phyloP scores from a whole-genome alignment of 2,329 filamentous ascomycete species.

The Lasiodiplodia citricola region DNA sequence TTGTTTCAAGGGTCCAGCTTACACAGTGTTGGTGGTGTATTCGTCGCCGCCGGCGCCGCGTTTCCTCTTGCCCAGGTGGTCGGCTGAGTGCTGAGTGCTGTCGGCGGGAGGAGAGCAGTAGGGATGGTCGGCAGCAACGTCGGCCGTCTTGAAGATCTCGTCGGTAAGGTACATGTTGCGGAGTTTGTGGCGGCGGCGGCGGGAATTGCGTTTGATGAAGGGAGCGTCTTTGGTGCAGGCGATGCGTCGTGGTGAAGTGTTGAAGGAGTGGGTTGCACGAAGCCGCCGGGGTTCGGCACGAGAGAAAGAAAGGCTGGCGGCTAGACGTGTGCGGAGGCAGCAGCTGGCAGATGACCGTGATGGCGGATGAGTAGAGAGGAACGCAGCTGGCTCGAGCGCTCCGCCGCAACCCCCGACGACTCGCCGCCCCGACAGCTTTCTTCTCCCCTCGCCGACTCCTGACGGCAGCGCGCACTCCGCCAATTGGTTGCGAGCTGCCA shows the following conservation, averaged over 20 bases:
- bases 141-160: conserved; percentile 22
- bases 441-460: background rate
- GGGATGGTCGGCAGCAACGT: conserved; percentile 1
- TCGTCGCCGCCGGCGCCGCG: conserved; percentile 12
- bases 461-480: background rate
- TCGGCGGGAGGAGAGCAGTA: background rate
- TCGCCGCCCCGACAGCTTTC: background rate
- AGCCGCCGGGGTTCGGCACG: background rate
- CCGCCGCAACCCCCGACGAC: conserved; percentile 5
- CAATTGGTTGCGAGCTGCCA: conserved; percentile 1
- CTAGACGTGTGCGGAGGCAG: conserved; percentile 11
- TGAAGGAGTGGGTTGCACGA: conserved; percentile 20
- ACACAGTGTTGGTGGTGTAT: conserved; percentile 18
- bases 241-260: background rate
- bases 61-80: conserved; percentile 21
- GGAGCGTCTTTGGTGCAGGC: conserved; percentile 2
- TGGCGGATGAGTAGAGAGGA: conserved; percentile 3
- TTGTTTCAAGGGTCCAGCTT: background rate
- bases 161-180: conserved; percentile 24
- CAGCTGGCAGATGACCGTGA: conserved; percentile 18
- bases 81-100: background rate
- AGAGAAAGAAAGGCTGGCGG: conserved; percentile 15
- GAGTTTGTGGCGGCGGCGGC: background rate
- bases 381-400: background rate
- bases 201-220: conserved; percentile 3